Percentiles rank a stretch among this genome's conserved stretches.
Conservation (phyloP, 306 rosid species). For the Gastrolobium villosum region DNA sequence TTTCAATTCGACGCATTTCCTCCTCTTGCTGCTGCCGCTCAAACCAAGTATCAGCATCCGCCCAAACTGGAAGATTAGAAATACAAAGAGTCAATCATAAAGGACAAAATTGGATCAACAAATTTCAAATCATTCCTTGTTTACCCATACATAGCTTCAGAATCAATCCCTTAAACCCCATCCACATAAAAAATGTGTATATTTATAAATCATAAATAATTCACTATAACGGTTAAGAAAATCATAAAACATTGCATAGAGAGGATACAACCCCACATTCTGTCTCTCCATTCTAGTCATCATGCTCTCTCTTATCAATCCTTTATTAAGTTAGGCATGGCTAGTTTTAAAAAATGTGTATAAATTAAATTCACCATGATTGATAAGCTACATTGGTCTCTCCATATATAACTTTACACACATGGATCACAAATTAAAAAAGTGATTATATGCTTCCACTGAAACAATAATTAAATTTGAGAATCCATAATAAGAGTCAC, state of each 20-base stretch:
- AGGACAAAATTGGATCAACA: background rate
- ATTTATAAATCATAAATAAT: background rate
- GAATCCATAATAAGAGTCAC: background rate
- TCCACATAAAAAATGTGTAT: background rate
- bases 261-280: background rate
- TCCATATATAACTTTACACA: slow-evolving; percentile 8
- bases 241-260: background rate
- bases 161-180: slow-evolving; percentile 8
- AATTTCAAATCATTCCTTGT: background rate
- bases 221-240: background rate
- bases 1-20: slow-evolving; percentile 85
- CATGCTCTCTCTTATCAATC: background rate
- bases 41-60: slow-evolving; percentile 99
- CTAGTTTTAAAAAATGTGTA: background rate
- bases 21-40: slow-evolving; percentile 98
- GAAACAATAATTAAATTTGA: slow-evolving; percentile 1
- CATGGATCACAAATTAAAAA: slow-evolving; percentile 1
- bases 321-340: background rate
- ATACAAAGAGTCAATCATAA: slow-evolving; percentile 18
- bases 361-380: no score
- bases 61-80: slow-evolving; percentile 79
- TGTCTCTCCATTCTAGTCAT: background rate
- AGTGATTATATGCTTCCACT: no score
- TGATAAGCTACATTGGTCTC: slow-evolving; percentile 19
- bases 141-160: background rate